Conservation (phyloP, 768 basidiomycete species). For the Lanmaoa pseudosensibilis region DNA sequence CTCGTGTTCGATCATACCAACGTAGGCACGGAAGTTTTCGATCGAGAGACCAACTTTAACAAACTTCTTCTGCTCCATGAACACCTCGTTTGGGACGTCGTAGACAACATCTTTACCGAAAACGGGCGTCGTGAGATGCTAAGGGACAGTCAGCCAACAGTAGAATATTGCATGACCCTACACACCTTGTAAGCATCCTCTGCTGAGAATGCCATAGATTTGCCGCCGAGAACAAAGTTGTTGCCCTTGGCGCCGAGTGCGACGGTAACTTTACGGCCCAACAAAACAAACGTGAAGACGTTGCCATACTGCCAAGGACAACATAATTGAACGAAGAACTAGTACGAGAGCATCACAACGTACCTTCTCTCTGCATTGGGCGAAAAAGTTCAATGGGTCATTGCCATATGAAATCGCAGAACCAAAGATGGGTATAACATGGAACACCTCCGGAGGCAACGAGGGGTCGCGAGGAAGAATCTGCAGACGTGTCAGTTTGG, state of each 20-base stretch:
- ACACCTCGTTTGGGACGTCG: conserved; percentile 90
- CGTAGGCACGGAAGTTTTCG: conserved; percentile 87
- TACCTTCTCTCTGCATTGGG: conserved; percentile 76
- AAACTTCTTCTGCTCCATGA: conserved; percentile 99
- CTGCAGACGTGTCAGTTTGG: conserved; percentile 38
- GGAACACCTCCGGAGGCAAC: conserved; percentile 89
- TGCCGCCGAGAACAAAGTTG: conserved; percentile 93
- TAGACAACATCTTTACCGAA: conserved; percentile 99
- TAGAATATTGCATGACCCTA: not conserved
- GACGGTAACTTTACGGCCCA: conserved; percentile 90
- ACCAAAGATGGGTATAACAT: conserved; percentile 87
- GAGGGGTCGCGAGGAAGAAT: conserved; percentile 65
- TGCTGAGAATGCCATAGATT: conserved; percentile 86
- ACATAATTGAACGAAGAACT: not conserved
- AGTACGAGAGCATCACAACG: conserved; percentile 19
- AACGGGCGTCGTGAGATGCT: conserved; percentile 92
- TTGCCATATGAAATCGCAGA: conserved; percentile 89
- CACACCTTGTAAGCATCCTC: conserved; percentile 94
- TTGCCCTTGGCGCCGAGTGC: conserved; percentile 89
- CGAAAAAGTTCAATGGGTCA: conserved; percentile 89
- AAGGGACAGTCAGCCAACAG: conserved; percentile 1
- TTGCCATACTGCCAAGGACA: conserved; percentile 73
- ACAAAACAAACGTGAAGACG: conserved; percentile 92
- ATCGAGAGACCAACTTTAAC: conserved; percentile 93
- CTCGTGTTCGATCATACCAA: conserved; percentile 77